Evolutionary conservation across 768 basidiomycete genomes (phyloP), one percentile per base, ranked within the genome.

Genomic region (Termitomyces sp.): DNA sequence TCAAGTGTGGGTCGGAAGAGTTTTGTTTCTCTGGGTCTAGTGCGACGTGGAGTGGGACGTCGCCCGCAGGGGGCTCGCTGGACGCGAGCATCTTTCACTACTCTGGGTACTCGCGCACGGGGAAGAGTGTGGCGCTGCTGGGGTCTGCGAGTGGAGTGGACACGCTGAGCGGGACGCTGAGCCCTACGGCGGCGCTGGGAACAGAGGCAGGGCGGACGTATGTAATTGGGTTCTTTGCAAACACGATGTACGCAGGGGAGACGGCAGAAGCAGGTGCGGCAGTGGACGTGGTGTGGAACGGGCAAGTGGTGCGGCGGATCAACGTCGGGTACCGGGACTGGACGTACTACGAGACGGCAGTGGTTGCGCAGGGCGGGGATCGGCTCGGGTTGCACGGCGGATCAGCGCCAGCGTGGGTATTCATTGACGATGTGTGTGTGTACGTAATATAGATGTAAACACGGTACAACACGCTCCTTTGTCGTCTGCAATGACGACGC

Each of bases 321-420:
- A 65, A 32, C 8, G 68, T 75, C 1, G 78, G 77, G 3, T 78
- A 71, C 61, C 61, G 64, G 43, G 56, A 64, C n/a, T 81, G 74
- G 70, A 70, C 64, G 34, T 74, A 71, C 62, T 71, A 71, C 60
- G 64, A 73, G 46, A 70, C 72, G 44, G 49, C 57, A 0, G 79
- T 76, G 10, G 64, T 64, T 0, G 79, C 67, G 3, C 9, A 18
- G 10, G 67, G 65, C 18, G 58, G 51, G 18, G 64, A 66, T 57
- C 47, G 20, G 55, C 51, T 65, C 10, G 65, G 62, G 53, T 61
- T 69, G 68, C 68, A 67, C 42, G 79, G 36, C 0, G 36, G 79
- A 24, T 79, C 78, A 14, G 77, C 78, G 10, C 79, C 79, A 6
- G 75, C 78, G 10, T 81, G 76, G 76, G 72, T 73, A 14, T 81